A percentile compares a stretch with the other conserved stretches of the same genome.
Evolutionary conservation across 1,284 basidiomycete genomes (phyloP).

Genomic region (Leccinum olivaceoglutinosum): DNA sequence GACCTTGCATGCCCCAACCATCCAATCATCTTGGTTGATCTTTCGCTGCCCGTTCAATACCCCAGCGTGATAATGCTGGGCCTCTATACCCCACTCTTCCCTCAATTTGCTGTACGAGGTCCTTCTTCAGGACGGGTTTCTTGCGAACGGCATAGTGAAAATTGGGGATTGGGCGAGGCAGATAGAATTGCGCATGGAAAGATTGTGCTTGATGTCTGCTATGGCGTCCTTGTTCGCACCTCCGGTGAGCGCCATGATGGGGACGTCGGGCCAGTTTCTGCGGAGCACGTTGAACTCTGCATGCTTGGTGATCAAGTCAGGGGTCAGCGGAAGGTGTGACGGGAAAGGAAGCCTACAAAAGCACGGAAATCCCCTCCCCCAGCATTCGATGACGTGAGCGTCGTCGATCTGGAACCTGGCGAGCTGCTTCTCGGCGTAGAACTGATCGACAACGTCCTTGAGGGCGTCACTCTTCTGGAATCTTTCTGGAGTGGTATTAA

Average conservation of each 20-base stretch:
- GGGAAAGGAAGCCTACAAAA: conserved; percentile 42
- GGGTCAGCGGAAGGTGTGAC: not conserved
- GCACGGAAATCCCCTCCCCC: conserved; percentile 82
- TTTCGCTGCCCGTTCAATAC: conserved; percentile 65
- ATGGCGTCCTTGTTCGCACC: conserved; percentile 81
- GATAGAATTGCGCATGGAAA: conserved; percentile 59
- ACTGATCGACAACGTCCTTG: conserved; percentile 47
- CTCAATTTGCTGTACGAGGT: conserved; percentile 67
- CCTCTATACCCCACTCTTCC: conserved; percentile 52
- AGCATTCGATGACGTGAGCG: conserved; percentile 87
- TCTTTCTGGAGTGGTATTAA: conserved; percentile 96
- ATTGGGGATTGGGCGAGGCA: conserved; percentile 76
- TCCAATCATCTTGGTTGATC: conserved; percentile 71
- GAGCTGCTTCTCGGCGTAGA: conserved; percentile 56
- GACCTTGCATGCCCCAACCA: conserved; percentile 65
- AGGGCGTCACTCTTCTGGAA: conserved; percentile 61
- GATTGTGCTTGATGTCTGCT: conserved; percentile 71
- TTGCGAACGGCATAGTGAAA: conserved; percentile 76
- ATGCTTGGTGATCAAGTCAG: conserved; percentile 44
- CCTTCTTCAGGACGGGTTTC: conserved; percentile 43
- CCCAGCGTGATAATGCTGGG: conserved; percentile 85
- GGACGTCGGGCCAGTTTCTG: conserved; percentile 68
- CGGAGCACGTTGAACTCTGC: conserved; percentile 65
- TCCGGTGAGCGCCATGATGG: conserved; percentile 95
- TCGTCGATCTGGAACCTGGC: conserved; percentile 95